Evolutionary conservation across 2,329 filamentous ascomycete species (phyloP), one percentile per base, ranked within the genome.

Genomic region (Exophiala mesophila): DNA sequence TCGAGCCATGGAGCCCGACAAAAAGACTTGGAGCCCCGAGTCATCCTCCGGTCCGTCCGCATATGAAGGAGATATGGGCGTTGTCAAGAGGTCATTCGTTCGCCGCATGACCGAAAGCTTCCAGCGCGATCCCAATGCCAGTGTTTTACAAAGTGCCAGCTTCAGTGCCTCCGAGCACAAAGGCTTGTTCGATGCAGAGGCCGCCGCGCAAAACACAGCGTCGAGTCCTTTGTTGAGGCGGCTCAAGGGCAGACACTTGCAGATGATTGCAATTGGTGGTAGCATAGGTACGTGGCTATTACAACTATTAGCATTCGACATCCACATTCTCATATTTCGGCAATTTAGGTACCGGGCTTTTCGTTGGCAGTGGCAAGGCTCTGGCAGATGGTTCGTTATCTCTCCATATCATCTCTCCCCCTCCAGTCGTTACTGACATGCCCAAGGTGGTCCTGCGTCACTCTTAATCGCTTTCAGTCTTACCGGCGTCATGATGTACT

Each of bases 401-500:
- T n/a, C n/a, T n/a, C n/a, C n/a, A n/a, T n/a, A n/a, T n/a, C n/a
- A n/a, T n/a, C n/a, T n/a, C n/a, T n/a, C n/a, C n/a, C n/a, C n/a
- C n/a, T n/a, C n/a, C n/a, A n/a, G n/a, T n/a, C n/a, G n/a, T n/a
- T 87, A n/a, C 16, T 18, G 15, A 19, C 32, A 7, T 34, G 13
- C 7, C 12, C 8, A 12, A 34, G 32, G 87, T 53, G 88, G 88
- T 3, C 88, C 88, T 3, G 88, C 83, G 1, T 84, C 85, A 0
- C 62, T 94, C 16, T 64, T 94, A 17, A 75, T 94, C 34, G 83
- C 83, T n/a, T 94, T 88, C 58, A 64, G 69, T 45, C 76, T 94
- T 47, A 82, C 94, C 49, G 88, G 88, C 28, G 66, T 78, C 57
- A 94, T 96, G 88, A 67, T 96, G 52, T 96, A 88, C 66, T 92